Conservation (phyloP, 164 flowering plant species). For the grape (Vitis vinifera) region DNA sequence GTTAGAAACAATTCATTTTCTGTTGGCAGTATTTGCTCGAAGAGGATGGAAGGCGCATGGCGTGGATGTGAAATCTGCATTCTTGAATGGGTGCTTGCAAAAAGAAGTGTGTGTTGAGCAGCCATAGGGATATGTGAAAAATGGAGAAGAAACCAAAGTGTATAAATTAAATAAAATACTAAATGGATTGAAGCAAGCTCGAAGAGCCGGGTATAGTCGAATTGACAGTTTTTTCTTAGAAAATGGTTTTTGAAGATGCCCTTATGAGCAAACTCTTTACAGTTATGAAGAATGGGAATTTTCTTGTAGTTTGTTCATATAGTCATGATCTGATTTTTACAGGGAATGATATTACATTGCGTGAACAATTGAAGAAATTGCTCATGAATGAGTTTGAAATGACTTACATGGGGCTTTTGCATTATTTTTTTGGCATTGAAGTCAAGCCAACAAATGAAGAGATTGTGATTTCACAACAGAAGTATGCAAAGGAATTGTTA, state of each 20-base stretch:
- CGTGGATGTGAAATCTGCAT: slow-evolving; percentile 6
- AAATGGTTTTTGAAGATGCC: background rate
- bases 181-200: slow-evolving; percentile 3
- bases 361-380: too few species aligned
- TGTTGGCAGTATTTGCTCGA: background rate
- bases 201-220: background rate
- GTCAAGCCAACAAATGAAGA: background rate
- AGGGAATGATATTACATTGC: background rate
- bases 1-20: background rate
- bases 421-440: background rate
- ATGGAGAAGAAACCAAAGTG: background rate
- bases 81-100: background rate
- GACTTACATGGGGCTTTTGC: background rate
- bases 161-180: background rate
- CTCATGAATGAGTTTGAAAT: background rate
- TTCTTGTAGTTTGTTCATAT: background rate
- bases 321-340: slow-evolving; percentile 1
- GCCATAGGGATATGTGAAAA: background rate
- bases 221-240: background rate
- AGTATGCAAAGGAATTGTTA: background rate
- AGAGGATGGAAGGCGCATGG: background rate
- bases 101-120: background rate
- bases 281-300: background rate
- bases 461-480: background rate
- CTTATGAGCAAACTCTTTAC: background rate